Percentiles rank a stretch among this genome's conserved stretches.
Conservation (phyloP, 2,329 filamentous ascomycete genomes). For the Cytospora paraplurivora region DNA sequence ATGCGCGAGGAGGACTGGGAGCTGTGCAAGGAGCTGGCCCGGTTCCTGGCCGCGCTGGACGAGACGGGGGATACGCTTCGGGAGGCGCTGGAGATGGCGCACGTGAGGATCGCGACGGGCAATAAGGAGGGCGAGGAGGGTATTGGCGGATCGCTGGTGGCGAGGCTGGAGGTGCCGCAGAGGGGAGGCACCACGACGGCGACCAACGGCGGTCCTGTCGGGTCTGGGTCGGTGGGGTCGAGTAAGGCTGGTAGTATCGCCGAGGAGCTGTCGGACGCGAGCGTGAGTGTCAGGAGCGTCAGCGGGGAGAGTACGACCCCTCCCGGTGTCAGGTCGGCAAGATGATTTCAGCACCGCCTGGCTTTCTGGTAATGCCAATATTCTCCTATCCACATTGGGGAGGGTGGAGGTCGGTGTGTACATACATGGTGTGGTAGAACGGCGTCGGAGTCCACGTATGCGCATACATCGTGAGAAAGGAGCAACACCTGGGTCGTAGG, state of each 20-base stretch:
- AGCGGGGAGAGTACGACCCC: slow-evolving; percentile 7
- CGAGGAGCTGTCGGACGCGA: slow-evolving; percentile 5
- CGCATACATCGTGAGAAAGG: too few relatives aligned
- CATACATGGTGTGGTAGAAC: neutral
- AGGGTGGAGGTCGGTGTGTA: neutral
- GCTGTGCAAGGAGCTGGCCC: slow-evolving; percentile 87
- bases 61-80: slow-evolving; percentile 78
- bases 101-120: slow-evolving; percentile 39
- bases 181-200: slow-evolving; percentile 6
- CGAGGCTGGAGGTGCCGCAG: slow-evolving; percentile 36
- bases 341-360: neutral
- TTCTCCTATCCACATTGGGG: neutral
- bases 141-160: slow-evolving; percentile 36
- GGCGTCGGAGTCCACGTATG: too few relatives aligned
- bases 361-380: neutral
- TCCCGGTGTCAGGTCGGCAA: slow-evolving; percentile 20
- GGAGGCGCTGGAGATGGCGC: slow-evolving; percentile 68
- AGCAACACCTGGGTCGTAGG: too few relatives aligned
- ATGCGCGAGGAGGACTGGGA: slow-evolving; percentile 91
- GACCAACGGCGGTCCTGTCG: slow-evolving; percentile 20
- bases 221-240: slow-evolving; percentile 13
- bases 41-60: slow-evolving; percentile 94
- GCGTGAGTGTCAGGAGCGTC: slow-evolving; percentile 21
- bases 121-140: slow-evolving; percentile 40
- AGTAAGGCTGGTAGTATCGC: slow-evolving; percentile 22